phyloP scores from a whole-genome alignment of 2,329 filamentous ascomycete species.

The Aspergillus fumigatiaffinis region DNA sequence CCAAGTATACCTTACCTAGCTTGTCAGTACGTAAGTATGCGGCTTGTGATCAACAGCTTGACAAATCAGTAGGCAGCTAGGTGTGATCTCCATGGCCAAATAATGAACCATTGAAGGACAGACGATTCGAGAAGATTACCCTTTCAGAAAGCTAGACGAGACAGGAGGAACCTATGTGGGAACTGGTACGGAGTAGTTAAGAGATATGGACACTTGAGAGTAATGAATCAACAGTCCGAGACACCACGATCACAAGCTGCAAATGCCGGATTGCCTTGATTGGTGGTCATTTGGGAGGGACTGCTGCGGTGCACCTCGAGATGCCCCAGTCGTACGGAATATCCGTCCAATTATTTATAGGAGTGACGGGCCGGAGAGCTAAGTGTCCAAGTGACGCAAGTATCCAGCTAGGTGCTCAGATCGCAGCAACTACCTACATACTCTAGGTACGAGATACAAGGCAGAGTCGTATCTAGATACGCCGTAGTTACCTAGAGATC shows the following conservation, averaged over 20 bases:
- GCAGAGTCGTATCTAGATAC: neutral
- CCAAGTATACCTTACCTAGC: neutral
- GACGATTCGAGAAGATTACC: neutral
- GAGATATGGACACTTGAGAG: neutral
- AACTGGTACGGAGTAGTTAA: too few species aligned
- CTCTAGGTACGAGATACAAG: neutral
- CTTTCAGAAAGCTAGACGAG: neutral
- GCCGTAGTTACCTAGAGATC: neutral
- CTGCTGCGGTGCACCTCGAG: neutral
- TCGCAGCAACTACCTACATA: neutral
- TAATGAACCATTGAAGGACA: neutral
- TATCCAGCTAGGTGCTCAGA: conserved; percentile 9
- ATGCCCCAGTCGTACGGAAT: neutral
- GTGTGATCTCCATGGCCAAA: neutral
- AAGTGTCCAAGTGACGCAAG: neutral
- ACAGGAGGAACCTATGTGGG: neutral
- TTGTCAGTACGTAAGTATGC: neutral
- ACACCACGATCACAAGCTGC: neutral
- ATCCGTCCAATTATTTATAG: neutral
- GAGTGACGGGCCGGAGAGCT: neutral
- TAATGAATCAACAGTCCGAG: neutral
- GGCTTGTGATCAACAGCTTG: neutral
- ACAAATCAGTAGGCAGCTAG: neutral
- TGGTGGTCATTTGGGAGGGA: neutral
- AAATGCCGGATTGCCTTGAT: neutral